Evolutionary conservation across 495 filamentous ascomycete genomes (phyloP), one percentile per base, ranked within the genome.

Genomic region (Acidomyces sp.): DNA sequence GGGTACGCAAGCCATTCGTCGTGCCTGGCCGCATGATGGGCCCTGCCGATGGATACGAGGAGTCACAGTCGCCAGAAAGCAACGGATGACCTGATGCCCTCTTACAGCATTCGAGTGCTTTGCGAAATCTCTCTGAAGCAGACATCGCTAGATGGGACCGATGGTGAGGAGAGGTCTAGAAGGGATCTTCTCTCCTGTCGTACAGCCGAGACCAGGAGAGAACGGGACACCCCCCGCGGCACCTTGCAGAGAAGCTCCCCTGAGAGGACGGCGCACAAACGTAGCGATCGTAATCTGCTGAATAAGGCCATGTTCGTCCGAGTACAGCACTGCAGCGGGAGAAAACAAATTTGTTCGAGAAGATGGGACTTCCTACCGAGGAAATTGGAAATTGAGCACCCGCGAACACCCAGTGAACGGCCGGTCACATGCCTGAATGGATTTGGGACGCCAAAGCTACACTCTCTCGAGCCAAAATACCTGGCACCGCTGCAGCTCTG

Each of bases 221-320:
- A n/a, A n/a, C n/a, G n/a, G n/a, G n/a, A n/a, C n/a, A 13, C 26
- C 26, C 13, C 26, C 26, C 7, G 7, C 26, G 26, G 26, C 26
- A 7, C 26, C 26, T 28, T 28, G 26, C 26, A 28, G 26, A 7
- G 13, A 13, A 28, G 7, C 26, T 28, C 26, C 26, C 31, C 31
- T 34, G 31, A 9, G 13, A 9, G 31, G 31, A 11, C 37, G 31
- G 16, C 37, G 37, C 37, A 40, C 19, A 40, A 13, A 11, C 37
- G 37, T 17, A 34, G 7, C 12, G 13, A 9, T 9, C 31, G 37
- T 20, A 21, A 29, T 29, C 19, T 13, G 37, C 13, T 40, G 25
- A 26, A 40, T 15, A 24, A 7, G 19, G 37, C 37, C 18, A 7
- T 7, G 19, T 7, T n/a, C n/a, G 7, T 7, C 13, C 26, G 7